Percentiles rank a stretch among this genome's conserved stretches.
These are phyloP conservation scores for Phytophthora pinifolia DNA, from an alignment of 352 stramenopile species.

Conservation along the genomic window DNA sequence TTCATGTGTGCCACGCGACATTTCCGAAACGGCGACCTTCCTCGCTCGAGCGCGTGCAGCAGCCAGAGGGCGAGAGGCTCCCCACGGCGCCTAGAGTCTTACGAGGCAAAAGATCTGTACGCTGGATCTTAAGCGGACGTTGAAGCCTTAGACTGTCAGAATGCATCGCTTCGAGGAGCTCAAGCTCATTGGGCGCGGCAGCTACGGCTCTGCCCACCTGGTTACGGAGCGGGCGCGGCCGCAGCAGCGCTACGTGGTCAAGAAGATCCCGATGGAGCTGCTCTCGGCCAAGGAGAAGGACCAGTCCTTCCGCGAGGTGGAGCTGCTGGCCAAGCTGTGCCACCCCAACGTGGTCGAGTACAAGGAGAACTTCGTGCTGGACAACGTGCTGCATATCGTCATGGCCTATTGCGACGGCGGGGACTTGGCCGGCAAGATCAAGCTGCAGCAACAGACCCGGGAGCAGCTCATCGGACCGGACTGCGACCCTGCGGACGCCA, in stretches of 20 bases:
- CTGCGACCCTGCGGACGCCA: slow-evolving; percentile 11
- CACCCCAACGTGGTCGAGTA: slow-evolving; percentile 96
- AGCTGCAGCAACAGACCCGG: slow-evolving; percentile 40
- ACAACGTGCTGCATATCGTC: slow-evolving; percentile 91
- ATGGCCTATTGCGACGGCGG: slow-evolving; percentile 96
- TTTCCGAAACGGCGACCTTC: too few relatives aligned
- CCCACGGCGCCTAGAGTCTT: too few relatives aligned
- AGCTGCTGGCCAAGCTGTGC: slow-evolving; percentile 89
- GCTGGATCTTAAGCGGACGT: slow-evolving; percentile 23
- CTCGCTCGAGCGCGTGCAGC: too few relatives aligned
- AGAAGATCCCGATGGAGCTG: slow-evolving; percentile 88
- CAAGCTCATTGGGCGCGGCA: slow-evolving; percentile 73
- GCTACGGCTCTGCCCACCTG: slow-evolving; percentile 74
- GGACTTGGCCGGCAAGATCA: slow-evolving; percentile 71
- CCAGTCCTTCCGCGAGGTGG: slow-evolving; percentile 83
- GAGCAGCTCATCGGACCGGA: slow-evolving; percentile 27
- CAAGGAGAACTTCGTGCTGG: slow-evolving; percentile 87
- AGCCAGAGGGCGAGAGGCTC: too few relatives aligned
- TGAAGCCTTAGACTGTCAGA: not conserved
- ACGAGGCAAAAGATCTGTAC: not conserved
- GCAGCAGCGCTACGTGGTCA: slow-evolving; percentile 66
- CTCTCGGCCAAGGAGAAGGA: slow-evolving; percentile 75
- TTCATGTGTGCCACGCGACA: too few relatives aligned
- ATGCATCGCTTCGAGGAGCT: slow-evolving; percentile 84
- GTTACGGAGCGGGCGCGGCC: slow-evolving; percentile 41